A percentile compares a stretch with the other conserved stretches of the same genome.
Conservation (phyloP, 495 filamentous ascomycete species). For the Usnea hakonensis region DNA sequence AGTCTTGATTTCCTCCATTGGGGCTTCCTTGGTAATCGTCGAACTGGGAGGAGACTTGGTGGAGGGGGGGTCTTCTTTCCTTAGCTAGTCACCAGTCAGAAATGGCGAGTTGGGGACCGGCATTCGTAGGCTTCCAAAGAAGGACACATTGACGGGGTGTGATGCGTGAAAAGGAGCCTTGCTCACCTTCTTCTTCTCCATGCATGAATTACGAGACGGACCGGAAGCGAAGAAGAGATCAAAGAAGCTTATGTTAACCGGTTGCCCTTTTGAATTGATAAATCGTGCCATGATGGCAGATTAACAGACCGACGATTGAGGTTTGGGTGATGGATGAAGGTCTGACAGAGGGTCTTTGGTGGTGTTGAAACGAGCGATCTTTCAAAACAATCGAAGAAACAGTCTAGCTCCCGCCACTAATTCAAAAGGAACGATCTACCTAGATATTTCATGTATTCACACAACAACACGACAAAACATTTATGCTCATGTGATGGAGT, state of each 20-base stretch:
- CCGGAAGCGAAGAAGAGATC: neutral
- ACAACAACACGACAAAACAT: too few species aligned
- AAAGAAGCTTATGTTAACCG: conserved; percentile 2
- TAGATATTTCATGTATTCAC: neutral
- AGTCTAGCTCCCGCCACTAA: neutral
- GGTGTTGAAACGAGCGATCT: neutral
- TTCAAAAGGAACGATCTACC: neutral
- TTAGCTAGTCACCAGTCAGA: neutral
- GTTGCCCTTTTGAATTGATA: neutral
- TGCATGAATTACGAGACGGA: neutral
- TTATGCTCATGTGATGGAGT: neutral
- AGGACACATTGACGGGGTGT: neutral
- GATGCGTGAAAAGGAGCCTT: neutral
- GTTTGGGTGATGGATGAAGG: neutral
- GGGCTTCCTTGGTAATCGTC: neutral
- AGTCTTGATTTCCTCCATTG: neutral
- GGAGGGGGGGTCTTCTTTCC: neutral
- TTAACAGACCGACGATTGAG: neutral
- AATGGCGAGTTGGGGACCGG: neutral
- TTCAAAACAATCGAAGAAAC: neutral
- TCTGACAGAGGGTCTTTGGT: neutral
- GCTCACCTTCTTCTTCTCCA: neutral
- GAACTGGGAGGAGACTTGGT: neutral
- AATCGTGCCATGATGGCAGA: neutral
- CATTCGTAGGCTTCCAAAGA: neutral